Conservation (phyloP, 225 moss, liverwort and hornwort genomes). For the Asterella californica region DNA sequence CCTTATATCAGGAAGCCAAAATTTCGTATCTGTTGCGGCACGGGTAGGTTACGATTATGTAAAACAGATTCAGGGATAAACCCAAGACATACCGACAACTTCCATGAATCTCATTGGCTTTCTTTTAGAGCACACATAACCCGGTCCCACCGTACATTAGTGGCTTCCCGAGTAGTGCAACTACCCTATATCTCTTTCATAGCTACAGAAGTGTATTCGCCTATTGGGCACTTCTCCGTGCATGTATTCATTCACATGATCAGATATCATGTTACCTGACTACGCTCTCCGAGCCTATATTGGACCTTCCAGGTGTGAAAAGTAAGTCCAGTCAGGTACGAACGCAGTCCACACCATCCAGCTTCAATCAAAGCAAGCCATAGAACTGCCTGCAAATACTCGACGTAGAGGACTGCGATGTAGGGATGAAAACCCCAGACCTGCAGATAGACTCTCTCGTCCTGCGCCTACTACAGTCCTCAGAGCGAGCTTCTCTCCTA, state of each 20-base stretch:
- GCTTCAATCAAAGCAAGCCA: not conserved
- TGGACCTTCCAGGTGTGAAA: slow-evolving; percentile 1
- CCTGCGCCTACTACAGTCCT: slow-evolving; percentile 6
- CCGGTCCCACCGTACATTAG: not conserved
- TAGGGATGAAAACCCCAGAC: slow-evolving; percentile 7
- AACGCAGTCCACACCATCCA: not conserved
- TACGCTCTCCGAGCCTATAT: not conserved
- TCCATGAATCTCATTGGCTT: not conserved
- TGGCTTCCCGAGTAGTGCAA: not conserved
- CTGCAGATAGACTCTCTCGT: slow-evolving; percentile 10
- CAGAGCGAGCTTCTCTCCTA: slow-evolving; percentile 4
- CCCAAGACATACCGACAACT: not conserved
- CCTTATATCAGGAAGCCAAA: not conserved
- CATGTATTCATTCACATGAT: slow-evolving; percentile 8
- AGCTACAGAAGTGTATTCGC: not conserved
- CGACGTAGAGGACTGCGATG: not conserved
- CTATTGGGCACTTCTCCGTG: not conserved
- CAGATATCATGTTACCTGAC: not conserved
- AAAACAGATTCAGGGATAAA: not conserved
- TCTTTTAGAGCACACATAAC: not conserved
- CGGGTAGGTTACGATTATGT: not conserved
- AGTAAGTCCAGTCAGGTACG: not conserved
- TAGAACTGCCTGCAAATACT: not conserved
- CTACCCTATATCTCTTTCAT: not conserved
- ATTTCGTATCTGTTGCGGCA: not conserved